Evolutionary conservation across 1,139 yeast genomes (phyloP).

Genomic region (Diutina sp.): DNA sequence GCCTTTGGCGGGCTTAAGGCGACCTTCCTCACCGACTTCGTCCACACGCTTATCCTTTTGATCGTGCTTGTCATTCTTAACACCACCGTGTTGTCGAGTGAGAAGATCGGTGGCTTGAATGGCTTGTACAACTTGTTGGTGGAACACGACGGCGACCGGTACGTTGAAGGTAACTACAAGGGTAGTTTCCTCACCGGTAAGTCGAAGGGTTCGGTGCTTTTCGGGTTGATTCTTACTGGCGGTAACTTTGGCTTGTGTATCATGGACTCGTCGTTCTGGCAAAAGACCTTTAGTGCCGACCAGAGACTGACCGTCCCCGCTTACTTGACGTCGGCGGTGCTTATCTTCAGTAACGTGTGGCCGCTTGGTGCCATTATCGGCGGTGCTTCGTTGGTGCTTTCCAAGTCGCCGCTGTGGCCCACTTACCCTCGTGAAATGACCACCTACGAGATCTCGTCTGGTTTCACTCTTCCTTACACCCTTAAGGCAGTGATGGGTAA

Average conservation of each 20-base stretch:
- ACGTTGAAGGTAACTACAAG: slow-evolving; percentile 18
- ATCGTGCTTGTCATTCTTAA: slow-evolving; percentile 13
- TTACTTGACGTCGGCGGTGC: slow-evolving; percentile 19
- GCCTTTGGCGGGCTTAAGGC: slow-evolving; percentile 86
- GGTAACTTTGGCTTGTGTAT: slow-evolving; percentile 20
- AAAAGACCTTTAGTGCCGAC: slow-evolving; percentile 21
- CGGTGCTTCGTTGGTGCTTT: slow-evolving; percentile 15
- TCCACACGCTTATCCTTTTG: slow-evolving; percentile 28
- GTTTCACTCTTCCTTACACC: slow-evolving; percentile 16
- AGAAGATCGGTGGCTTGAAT: slow-evolving; percentile 17
- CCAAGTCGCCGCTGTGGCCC: slow-evolving; percentile 13
- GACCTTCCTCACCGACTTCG: slow-evolving; percentile 46
- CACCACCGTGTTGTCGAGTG: slow-evolving; percentile 15
- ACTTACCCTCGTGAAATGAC: slow-evolving; percentile 19
- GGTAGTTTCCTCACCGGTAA: slow-evolving; percentile 24
- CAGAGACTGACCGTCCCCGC: slow-evolving; percentile 24
- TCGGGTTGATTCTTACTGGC: slow-evolving; percentile 16
- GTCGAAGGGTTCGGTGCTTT: slow-evolving; percentile 17
- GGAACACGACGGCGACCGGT: slow-evolving; percentile 9
- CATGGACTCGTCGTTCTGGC: slow-evolving; percentile 21
- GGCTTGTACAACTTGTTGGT: slow-evolving; percentile 14
- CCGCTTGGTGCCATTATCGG: slow-evolving; percentile 19
- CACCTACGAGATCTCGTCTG: slow-evolving; percentile 14
- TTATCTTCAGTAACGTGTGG: slow-evolving; percentile 21
- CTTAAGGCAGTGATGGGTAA: slow-evolving; percentile 16